phyloP scores from a whole-genome alignment of 2,329 filamentous ascomycete genomes.

The Escovopsis sp. region DNA sequence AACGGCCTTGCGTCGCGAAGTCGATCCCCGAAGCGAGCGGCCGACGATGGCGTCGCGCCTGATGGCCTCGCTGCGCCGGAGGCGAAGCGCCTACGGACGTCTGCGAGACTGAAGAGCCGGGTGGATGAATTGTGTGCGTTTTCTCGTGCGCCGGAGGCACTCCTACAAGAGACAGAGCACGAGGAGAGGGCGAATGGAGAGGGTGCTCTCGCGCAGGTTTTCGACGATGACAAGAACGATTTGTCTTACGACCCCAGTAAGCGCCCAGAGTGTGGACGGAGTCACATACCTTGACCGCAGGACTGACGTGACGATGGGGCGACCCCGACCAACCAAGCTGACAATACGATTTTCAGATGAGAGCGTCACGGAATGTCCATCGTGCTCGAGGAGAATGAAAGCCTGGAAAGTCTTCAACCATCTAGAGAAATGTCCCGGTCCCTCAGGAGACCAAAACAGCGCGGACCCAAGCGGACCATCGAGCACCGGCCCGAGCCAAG shows the following conservation, averaged over 20 bases:
- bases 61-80: constrained; percentile 15
- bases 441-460: constrained; percentile 11
- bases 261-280: constrained; percentile 13
- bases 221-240: constrained; percentile 10
- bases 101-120: constrained; percentile 30
- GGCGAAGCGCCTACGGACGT: constrained; percentile 38
- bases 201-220: constrained; percentile 8
- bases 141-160: too few species aligned
- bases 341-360: constrained; percentile 34
- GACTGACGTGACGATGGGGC: too few species aligned
- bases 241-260: constrained; percentile 10
- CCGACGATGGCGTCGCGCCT: constrained; percentile 15
- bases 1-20: constrained; percentile 7
- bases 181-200: constrained; percentile 1
- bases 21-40: constrained; percentile 37
- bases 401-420: constrained; percentile 64
- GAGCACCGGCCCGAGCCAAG: constrained; percentile 7
- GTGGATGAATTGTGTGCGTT: constrained; percentile 16
- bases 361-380: constrained; percentile 69
- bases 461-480: neutral
- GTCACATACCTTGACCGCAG: too few species aligned
- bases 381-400: constrained; percentile 71
- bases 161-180: too few species aligned
- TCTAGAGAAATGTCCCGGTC: constrained; percentile 48
- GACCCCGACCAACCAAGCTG: neutral